Evolutionary conservation across 2,329 filamentous ascomycete genomes (phyloP), one percentile per base, ranked within the genome.

Genomic region (Ophiosphaerella narmari): DNA sequence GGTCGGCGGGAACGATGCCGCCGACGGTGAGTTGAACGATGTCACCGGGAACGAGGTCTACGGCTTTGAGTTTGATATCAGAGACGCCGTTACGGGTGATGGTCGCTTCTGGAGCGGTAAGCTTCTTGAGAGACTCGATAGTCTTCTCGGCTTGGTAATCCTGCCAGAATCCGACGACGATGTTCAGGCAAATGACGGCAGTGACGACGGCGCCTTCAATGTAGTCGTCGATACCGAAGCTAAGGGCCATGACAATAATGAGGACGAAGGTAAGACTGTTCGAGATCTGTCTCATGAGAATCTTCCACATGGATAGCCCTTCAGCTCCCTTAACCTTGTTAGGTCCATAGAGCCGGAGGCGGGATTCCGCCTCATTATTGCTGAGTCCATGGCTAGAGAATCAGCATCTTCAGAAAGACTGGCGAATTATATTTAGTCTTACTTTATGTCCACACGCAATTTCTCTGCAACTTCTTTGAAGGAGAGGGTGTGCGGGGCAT

Each of bases 251-350:
- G 65, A 89, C 88, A 65, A 89, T 84, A 60, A 91, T 79, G 61
- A 91, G 84, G 55, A 80, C 86, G 69, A 88, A 79, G 57, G 87
- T 90, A 74, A 90, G 78, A 76, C 86, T 88, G 77, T 90, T 90
- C 59, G 87, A 88, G 62, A 90, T 82, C 77, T 90, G 87, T 68
- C 86, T 87, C 75, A 90, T 74, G 76, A 90, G 81, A 77, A 90
- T 88, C 76, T 87, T 83, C 84, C 86, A 89, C 74, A 87, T 67
- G 74, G 87, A 89, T 76, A 87, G 75, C 74, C 86, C 84, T 75
- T 86, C 84, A 78, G 86, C 83, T 75, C 84, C 83, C 74, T 87
- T 83, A 77, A 90, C 83, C 70, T 81, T 82, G 77, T 91, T 91
- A 62, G 82, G 80, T 61, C 87, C 88, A 81, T 89, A 78, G 68